Conservation (phyloP, 2,329 filamentous ascomycete species). For the Fusarium decemcellulare region DNA sequence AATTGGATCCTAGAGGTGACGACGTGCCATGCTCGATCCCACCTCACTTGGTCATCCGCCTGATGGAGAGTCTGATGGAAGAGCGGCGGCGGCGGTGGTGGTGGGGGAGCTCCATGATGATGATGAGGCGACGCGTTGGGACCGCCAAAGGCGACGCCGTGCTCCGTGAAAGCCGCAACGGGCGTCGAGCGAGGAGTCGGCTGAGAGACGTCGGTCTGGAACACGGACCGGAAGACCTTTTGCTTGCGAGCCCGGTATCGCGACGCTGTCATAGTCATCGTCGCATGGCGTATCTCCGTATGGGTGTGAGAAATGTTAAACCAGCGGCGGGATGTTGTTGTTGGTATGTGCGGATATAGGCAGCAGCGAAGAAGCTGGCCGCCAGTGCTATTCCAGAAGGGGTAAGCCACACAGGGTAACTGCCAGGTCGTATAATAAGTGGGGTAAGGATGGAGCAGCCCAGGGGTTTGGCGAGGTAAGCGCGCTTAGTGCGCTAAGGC, state of each 20-base stretch:
- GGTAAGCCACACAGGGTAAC: slow-evolving; percentile 4
- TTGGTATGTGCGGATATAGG: slow-evolving; percentile 33
- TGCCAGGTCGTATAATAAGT: slow-evolving; percentile 23
- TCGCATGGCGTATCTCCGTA: slow-evolving; percentile 28
- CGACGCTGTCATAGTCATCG: slow-evolving; percentile 54
- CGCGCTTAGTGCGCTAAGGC: slow-evolving; percentile 36
- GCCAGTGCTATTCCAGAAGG: neutral
- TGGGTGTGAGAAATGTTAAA: slow-evolving; percentile 38
- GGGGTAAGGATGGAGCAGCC: neutral
- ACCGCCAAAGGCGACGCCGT: slow-evolving; percentile 63
- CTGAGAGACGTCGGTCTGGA: slow-evolving; percentile 65
- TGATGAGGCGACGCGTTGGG: slow-evolving; percentile 47
- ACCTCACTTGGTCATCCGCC: slow-evolving; percentile 66
- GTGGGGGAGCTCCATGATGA: slow-evolving; percentile 32
- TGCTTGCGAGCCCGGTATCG: slow-evolving; percentile 63
- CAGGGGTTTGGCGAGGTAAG: neutral
- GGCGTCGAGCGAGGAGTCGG: slow-evolving; percentile 59
- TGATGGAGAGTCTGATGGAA: slow-evolving; percentile 42
- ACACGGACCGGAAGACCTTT: slow-evolving; percentile 69
- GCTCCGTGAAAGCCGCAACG: slow-evolving; percentile 54
- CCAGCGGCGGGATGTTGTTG: slow-evolving; percentile 26
- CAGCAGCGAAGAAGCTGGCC: neutral
- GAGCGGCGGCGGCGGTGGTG: slow-evolving; percentile 37
- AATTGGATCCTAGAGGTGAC: slow-evolving; percentile 72
- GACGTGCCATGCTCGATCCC: slow-evolving; percentile 74